A percentile compares a stretch with the other conserved stretches of the same genome.
These are phyloP conservation scores for Boletellus ananiceps DNA, from an alignment of 768 basidiomycete genomes.

Conservation along the genomic window DNA sequence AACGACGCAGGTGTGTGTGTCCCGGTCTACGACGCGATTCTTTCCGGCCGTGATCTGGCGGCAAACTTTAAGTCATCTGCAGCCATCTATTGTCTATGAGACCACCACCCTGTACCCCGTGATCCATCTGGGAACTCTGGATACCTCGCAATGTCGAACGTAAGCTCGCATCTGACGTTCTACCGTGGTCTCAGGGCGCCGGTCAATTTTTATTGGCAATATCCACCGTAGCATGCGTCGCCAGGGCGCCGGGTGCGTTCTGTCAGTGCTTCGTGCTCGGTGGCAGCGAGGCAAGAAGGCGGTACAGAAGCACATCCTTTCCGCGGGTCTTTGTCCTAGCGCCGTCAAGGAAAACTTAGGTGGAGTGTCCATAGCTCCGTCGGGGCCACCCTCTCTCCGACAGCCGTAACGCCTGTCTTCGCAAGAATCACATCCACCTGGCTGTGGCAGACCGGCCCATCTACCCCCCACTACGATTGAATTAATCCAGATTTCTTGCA, in stretches of 20 bases:
- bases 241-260: background rate
- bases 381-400: conserved; percentile 1
- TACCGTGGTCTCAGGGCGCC: conserved; percentile 3
- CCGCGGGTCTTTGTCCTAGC: background rate
- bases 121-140: conserved; percentile 3
- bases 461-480: background rate
- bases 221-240: conserved; percentile 2
- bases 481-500: conserved; percentile 11
- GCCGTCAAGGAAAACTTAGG: background rate
- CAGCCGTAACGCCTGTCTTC: background rate
- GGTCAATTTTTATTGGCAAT: background rate
- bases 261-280: too few species aligned
- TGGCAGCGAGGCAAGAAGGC: too few species aligned
- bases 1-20: conserved; percentile 5
- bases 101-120: conserved; percentile 15
- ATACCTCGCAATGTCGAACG: conserved; percentile 2
- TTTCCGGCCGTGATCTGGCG: conserved; percentile 9
- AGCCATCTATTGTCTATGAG: conserved; percentile 1
- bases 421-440: background rate
- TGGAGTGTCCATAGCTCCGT: background rate
- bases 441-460: conserved; percentile 1
- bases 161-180: background rate
- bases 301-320: background rate
- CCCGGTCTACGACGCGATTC: background rate
- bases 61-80: background rate